These are phyloP conservation scores for Candida lessepsii DNA, from an alignment of 805 yeast genomes.

Conservation along the genomic window DNA sequence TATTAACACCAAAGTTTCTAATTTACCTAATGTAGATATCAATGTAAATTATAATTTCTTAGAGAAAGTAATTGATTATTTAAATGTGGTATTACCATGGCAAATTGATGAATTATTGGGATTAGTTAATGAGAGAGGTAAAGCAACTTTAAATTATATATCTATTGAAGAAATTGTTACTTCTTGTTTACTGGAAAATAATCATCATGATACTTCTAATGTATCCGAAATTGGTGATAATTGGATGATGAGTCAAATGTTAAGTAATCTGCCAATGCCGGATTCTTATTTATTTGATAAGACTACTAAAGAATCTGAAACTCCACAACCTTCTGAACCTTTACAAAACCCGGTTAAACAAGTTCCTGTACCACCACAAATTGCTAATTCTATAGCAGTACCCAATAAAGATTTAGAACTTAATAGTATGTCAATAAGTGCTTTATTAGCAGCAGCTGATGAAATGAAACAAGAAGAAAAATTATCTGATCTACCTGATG, in stretches of 20 bases:
- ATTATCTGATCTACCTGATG: slow-evolving; percentile 1
- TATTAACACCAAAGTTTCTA: slow-evolving; percentile 1
- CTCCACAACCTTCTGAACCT: not conserved
- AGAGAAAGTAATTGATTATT: slow-evolving; percentile 41
- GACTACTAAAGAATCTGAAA: not conserved
- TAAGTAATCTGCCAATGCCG: slow-evolving; percentile 7
- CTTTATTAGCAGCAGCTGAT: slow-evolving; percentile 16
- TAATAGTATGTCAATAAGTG: slow-evolving; percentile 13
- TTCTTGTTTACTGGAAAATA: slow-evolving; percentile 51
- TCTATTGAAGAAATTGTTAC: slow-evolving; percentile 62
- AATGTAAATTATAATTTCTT: slow-evolving; percentile 42
- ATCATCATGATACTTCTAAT: not conserved
- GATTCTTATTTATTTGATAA: slow-evolving; percentile 4
- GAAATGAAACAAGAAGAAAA: slow-evolving; percentile 8
- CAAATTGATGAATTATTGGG: slow-evolving; percentile 54
- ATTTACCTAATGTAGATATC: slow-evolving; percentile 4
- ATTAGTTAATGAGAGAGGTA: slow-evolving; percentile 43
- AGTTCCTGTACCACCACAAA: slow-evolving; percentile 1
- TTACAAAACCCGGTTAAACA: not conserved
- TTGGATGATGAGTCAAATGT: slow-evolving; percentile 17
- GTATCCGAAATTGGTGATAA: slow-evolving; percentile 8
- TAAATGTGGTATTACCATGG: slow-evolving; percentile 58
- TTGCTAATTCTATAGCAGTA: slow-evolving; percentile 1
- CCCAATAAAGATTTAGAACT: slow-evolving; percentile 1
- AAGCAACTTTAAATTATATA: slow-evolving; percentile 45